Conservation (phyloP, 257 asterid species). For the Dorcoceras hygrometricum region DNA sequence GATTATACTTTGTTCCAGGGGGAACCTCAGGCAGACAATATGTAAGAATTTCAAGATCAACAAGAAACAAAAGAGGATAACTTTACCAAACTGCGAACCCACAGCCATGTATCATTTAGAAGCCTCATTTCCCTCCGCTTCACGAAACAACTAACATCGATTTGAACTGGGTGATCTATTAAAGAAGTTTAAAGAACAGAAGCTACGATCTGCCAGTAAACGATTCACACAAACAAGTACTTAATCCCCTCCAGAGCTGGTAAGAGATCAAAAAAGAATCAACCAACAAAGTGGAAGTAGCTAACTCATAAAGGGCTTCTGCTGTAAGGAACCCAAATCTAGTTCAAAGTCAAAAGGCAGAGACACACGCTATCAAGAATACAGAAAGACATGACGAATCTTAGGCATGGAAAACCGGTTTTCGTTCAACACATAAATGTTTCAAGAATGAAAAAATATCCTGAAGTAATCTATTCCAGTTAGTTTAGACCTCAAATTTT, state of each 20-base stretch:
- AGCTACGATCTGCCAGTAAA: not conserved
- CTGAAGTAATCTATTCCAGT: not conserved
- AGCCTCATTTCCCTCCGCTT: slow-evolving; percentile 35
- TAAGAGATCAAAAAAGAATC: not conserved
- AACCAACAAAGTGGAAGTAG: slow-evolving; percentile 1
- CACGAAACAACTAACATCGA: not conserved
- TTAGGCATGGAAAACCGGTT: not conserved
- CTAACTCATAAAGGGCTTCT: not conserved
- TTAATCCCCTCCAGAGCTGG: slow-evolving; percentile 5
- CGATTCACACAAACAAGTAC: not conserved
- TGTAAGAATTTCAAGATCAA: not conserved
- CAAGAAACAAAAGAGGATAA: not conserved
- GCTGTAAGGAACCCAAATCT: not conserved
- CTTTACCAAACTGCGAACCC: slow-evolving; percentile 46
- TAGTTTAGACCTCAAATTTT: not conserved
- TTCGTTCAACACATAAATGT: not conserved
- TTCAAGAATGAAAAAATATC: not conserved
- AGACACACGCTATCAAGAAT: not conserved
- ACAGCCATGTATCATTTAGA: slow-evolving; percentile 45
- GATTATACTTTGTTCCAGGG: not conserved
- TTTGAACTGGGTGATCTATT: slow-evolving; percentile 11
- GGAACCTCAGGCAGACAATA: not conserved
- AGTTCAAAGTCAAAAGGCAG: not conserved
- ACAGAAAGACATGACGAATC: not conserved
- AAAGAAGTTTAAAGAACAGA: slow-evolving; percentile 3